These are phyloP conservation scores for Strobilomyces echinocephalus DNA, from an alignment of 768 basidiomycete genomes.

Conservation along the genomic window DNA sequence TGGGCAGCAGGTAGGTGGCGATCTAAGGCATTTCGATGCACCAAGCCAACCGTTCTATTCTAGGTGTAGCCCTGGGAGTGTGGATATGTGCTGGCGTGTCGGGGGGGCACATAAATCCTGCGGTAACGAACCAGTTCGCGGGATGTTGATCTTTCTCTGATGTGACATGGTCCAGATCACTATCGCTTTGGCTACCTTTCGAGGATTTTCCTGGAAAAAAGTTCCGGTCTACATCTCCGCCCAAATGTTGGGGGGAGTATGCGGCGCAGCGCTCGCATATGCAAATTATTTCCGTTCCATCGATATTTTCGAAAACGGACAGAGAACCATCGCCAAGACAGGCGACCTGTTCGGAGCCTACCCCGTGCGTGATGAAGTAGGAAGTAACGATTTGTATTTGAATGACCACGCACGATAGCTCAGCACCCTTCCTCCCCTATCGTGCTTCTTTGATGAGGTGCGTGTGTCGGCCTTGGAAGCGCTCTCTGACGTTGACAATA, in stretches of 20 bases:
- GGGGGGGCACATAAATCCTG: slow-evolving; percentile 67
- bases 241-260: slow-evolving; percentile 52
- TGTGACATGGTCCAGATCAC: slow-evolving; percentile 43
- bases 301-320: slow-evolving; percentile 51
- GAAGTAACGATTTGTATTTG: background rate
- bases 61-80: slow-evolving; percentile 55
- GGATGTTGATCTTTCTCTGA: background rate
- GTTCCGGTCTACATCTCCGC: slow-evolving; percentile 62
- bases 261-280: slow-evolving; percentile 50
- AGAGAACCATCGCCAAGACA: slow-evolving; percentile 46
- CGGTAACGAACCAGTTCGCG: slow-evolving; percentile 34
- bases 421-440: slow-evolving; percentile 35
- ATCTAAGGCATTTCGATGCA: background rate
- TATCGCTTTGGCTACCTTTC: slow-evolving; percentile 56
- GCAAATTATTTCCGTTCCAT: slow-evolving; percentile 61
- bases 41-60: background rate
- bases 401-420: slow-evolving; percentile 17
- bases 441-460: slow-evolving; percentile 42
- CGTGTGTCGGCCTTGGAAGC: background rate
- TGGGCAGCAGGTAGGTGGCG: slow-evolving; percentile 19
- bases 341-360: slow-evolving; percentile 55
- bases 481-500: background rate
- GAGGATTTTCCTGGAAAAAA: slow-evolving; percentile 73
- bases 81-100: slow-evolving; percentile 63
- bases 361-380: slow-evolving; percentile 34